Conservation (phyloP, 305 asterid species). For the Rubia tinctorum region DNA sequence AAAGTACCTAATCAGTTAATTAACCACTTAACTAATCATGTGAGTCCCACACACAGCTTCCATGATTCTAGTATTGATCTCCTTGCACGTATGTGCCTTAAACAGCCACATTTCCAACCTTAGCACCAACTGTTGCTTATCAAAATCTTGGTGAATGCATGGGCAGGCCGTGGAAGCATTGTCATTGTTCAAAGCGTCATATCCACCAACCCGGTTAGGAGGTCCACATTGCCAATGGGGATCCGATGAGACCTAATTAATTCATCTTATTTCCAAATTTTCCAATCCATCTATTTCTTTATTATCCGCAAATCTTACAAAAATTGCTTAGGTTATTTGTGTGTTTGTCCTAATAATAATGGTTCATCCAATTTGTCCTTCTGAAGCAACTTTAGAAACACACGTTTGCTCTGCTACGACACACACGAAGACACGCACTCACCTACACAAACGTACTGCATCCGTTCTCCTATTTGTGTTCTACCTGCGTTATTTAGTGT, state of each 20-base stretch:
- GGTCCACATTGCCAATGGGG: conserved; percentile 2
- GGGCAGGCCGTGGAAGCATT: neutral
- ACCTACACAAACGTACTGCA: neutral
- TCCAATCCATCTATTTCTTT: neutral
- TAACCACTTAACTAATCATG: too few species aligned
- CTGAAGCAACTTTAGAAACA: neutral
- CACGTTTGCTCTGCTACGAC: neutral
- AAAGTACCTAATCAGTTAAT: too few species aligned
- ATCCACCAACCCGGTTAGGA: conserved; percentile 12
- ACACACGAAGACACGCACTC: neutral
- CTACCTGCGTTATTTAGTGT: too few species aligned
- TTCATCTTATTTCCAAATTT: neutral
- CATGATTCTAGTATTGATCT: neutral
- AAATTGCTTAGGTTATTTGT: neutral
- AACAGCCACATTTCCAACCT: conserved; percentile 29
- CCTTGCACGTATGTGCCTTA: conserved; percentile 21
- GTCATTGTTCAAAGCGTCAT: neutral
- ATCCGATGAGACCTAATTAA: neutral
- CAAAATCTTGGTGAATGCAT: neutral
- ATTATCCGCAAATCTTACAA: conserved; percentile 1
- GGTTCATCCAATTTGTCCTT: neutral
- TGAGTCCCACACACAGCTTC: too few species aligned
- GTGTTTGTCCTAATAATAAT: neutral
- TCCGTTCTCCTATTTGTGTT: too few species aligned
- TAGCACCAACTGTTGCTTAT: conserved; percentile 23